phyloP scores from a whole-genome alignment of 2,329 filamentous ascomycete genomes.

The Elsinoe ampelina region DNA sequence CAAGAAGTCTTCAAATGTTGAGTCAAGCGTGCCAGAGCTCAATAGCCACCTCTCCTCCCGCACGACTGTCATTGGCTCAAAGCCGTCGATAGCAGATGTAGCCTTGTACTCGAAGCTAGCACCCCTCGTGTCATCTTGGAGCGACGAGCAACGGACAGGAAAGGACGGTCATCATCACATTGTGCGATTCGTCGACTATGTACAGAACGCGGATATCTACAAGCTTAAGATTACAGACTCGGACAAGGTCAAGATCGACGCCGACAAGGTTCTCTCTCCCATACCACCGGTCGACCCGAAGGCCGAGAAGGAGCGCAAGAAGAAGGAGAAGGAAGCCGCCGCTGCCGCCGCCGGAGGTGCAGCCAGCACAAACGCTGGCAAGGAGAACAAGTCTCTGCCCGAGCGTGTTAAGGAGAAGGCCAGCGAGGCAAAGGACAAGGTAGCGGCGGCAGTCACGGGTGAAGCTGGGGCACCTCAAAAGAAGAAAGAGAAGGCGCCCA shows the following conservation, averaged over 20 bases:
- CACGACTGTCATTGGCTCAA: constrained; percentile 79
- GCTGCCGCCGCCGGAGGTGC: constrained; percentile 41
- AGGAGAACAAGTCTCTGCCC: constrained; percentile 39
- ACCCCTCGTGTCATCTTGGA: constrained; percentile 69
- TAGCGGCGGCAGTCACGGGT: constrained; percentile 37
- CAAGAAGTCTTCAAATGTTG: constrained; percentile 58
- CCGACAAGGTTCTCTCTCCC: constrained; percentile 72
- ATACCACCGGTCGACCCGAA: constrained; percentile 85
- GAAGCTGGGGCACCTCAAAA: constrained; percentile 29
- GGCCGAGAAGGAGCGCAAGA: constrained; percentile 91
- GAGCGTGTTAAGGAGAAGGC: constrained; percentile 44
- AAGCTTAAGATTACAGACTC: constrained; percentile 58
- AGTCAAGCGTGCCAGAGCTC: constrained; percentile 61
- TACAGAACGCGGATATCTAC: constrained; percentile 73
- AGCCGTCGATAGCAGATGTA: constrained; percentile 80
- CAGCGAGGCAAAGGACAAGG: constrained; percentile 45
- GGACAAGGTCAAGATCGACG: constrained; percentile 71
- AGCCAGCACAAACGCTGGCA: constrained; percentile 32
- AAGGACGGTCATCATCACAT: constrained; percentile 84
- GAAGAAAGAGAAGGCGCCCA: constrained; percentile 85
- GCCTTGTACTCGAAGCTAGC: constrained; percentile 72
- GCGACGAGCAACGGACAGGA: constrained; percentile 76
- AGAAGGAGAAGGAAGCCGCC: constrained; percentile 30
- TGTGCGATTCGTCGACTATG: constrained; percentile 84
- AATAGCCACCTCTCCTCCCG: constrained; percentile 82